phyloP scores from a whole-genome alignment of 257 asterid species.

The Jacaranda copaia region DNA sequence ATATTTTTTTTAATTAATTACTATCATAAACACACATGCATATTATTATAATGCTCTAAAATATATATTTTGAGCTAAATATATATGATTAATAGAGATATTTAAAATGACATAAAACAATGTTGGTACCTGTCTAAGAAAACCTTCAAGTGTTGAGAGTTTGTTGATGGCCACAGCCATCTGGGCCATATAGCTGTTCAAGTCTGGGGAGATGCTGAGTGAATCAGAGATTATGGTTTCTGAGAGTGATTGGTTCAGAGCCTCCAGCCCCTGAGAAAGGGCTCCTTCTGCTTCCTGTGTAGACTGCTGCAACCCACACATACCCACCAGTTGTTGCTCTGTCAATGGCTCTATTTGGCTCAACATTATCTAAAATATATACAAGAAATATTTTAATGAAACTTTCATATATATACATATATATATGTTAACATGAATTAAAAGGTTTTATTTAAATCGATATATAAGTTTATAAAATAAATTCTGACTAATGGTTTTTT shows the following conservation, averaged over 20 bases:
- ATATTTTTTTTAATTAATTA: no score
- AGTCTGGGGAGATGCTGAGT: conserved; percentile 52
- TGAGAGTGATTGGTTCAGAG: conserved; percentile 53
- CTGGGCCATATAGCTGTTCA: conserved; percentile 66
- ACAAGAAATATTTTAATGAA: no score
- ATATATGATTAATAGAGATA: not conserved
- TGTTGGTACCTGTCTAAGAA: conserved; percentile 63
- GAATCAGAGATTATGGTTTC: conserved; percentile 62
- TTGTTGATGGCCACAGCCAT: conserved; percentile 72
- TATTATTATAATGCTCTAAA: no score
- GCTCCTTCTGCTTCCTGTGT: conserved; percentile 78
- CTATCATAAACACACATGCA: not conserved
- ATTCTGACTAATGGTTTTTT: no score
- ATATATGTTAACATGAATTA: no score
- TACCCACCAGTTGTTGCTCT: conserved; percentile 69
- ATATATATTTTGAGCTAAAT: not conserved
- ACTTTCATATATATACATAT: no score
- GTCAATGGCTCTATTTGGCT: conserved; percentile 65
- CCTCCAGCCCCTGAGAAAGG: conserved; percentile 66
- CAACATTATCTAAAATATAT: conserved; percentile 48
- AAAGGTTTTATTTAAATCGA: no score
- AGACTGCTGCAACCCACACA: conserved; percentile 63
- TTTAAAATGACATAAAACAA: not conserved
- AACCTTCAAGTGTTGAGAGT: conserved; percentile 63
- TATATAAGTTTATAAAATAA: no score